Evolutionary conservation across 139 green algal genomes (phyloP).

Genomic region (Deuterostichococcus epilithicus): DNA sequence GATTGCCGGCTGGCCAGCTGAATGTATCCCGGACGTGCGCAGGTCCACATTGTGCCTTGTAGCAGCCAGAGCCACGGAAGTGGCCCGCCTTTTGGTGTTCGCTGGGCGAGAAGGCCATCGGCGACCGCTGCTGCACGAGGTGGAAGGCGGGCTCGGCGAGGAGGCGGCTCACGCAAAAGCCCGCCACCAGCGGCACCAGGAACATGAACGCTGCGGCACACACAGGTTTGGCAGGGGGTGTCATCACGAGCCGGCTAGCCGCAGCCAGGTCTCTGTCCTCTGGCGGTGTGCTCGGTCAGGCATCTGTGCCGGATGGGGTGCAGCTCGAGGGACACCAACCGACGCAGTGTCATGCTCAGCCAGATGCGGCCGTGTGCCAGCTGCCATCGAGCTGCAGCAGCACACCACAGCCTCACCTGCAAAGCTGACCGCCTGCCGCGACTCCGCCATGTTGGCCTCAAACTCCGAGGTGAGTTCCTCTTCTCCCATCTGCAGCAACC

Average conservation of each 20-base stretch:
- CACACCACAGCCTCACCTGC: conserved; percentile 7
- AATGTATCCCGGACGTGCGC: too few relatives aligned
- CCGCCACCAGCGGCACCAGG: conserved; percentile 54
- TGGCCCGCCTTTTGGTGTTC: conserved; percentile 57
- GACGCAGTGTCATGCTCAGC: too few relatives aligned
- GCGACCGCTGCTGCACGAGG: conserved; percentile 53
- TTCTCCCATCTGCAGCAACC: conserved; percentile 26
- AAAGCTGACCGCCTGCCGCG: conserved; percentile 53
- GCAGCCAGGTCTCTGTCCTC: too few relatives aligned
- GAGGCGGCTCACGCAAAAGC: conserved; percentile 53
- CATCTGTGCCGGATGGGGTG: neutral
- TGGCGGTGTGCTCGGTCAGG: too few relatives aligned
- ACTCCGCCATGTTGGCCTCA: conserved; percentile 77
- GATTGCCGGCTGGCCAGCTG: too few relatives aligned
- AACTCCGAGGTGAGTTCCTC: conserved; percentile 58
- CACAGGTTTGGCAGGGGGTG: neutral
- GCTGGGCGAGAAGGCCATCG: conserved; percentile 63
- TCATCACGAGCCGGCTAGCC: too few relatives aligned
- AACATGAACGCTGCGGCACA: conserved; percentile 36
- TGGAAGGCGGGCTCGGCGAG: conserved; percentile 68
- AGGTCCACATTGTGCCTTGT: neutral
- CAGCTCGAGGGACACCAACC: neutral
- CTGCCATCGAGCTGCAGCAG: neutral
- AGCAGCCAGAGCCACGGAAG: neutral
- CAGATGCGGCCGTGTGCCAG: neutral